Evolutionary conservation across 805 yeast species (phyloP), one percentile per base, ranked within the genome.

Genomic region (Lipomyces yamadae): DNA sequence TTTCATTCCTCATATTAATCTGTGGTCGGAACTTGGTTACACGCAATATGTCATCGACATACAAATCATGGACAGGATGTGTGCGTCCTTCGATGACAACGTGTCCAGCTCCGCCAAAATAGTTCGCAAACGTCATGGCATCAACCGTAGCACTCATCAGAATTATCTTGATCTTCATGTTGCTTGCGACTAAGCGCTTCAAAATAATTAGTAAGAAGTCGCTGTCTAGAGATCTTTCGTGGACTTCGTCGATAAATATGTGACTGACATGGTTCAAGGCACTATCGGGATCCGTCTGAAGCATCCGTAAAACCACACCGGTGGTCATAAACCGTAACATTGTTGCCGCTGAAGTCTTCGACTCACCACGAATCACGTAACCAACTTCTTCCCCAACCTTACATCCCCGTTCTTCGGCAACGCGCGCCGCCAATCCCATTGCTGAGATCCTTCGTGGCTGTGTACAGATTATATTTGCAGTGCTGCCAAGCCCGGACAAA

Each of bases 401-500:
- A 33, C 79, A 83, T 58, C 85, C 82, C 70, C 98, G 83, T 75
- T 94, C 99, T 8, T 88, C 91, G 0, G 97, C 86, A 4, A 94
- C 91, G 75, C 99, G 85, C 68, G 93, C 97, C 0, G 98, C 97
- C 64, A 94, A 82, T 1, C 98, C 97, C 76, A 94, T 90, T 0
- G 98, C 92, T 1, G 98, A 91, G 63, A 94, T 93, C 82, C 98
- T 88, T 78, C 99, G 84, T 2, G 99, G 99, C 77, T 94, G 98
- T 0, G 98, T 92, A 78, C 97, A 92, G 0, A 94, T 80, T 3
- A 94, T 89, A 32, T 78, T 76, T 69, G 82, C 88, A 68, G 84
- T 85, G 10, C 76, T 75, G 0, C 84, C 83, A 11, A 78, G 75
- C 0, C 78, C 57, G 59, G 84, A 81, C 18, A 60, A 64, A 0